Evolutionary conservation across 2,329 filamentous ascomycete species (phyloP).

Genomic region (Fusarium penzigii): DNA sequence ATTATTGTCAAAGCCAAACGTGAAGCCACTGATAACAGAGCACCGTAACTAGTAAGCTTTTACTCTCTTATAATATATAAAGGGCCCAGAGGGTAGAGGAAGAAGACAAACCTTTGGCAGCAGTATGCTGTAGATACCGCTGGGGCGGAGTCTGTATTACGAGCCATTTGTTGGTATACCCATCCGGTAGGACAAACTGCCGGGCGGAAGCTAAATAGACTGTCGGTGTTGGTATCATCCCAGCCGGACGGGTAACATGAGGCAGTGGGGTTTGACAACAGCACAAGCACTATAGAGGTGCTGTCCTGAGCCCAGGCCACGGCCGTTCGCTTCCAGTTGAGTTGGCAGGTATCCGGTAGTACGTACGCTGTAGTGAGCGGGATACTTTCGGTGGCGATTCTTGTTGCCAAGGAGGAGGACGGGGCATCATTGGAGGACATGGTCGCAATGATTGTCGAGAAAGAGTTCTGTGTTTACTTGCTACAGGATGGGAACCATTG

Average conservation of each 20-base stretch:
- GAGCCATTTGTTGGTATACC: background rate
- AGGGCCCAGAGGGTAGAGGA: too few relatives aligned
- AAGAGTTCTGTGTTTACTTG: too few relatives aligned
- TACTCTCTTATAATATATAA: background rate
- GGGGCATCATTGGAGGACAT: background rate
- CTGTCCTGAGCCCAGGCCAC: background rate
- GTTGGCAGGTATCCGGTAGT: background rate
- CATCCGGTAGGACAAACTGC: background rate
- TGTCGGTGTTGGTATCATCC: background rate
- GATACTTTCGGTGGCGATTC: background rate
- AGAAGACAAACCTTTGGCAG: too few relatives aligned
- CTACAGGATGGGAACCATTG: background rate
- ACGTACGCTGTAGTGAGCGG: background rate
- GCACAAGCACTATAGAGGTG: background rate
- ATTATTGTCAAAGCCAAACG: background rate
- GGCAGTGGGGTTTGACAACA: background rate
- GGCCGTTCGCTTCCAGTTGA: background rate
- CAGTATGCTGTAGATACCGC: too few relatives aligned
- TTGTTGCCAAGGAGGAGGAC: background rate
- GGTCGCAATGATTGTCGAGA: background rate
- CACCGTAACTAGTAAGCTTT: background rate
- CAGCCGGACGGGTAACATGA: conserved; percentile 1
- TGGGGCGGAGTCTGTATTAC: background rate
- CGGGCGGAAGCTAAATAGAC: background rate
- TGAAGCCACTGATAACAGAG: background rate